Evolutionary conservation across 345 rosid genomes (phyloP), one percentile per base, ranked within the genome.

Genomic region (Firmiana major): DNA sequence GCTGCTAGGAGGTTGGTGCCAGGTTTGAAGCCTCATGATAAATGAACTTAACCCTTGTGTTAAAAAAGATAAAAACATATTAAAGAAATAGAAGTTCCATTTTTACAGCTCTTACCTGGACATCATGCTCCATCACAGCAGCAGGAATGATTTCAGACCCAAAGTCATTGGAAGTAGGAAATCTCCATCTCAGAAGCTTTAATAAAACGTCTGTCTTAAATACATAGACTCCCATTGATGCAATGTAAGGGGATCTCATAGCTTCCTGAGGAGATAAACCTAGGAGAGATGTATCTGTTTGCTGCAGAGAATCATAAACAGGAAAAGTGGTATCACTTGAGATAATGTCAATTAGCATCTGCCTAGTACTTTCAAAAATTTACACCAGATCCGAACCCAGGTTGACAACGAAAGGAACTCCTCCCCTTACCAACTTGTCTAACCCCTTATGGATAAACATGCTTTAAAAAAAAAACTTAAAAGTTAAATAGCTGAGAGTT

Each of bases 101-200:
- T 40, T 45, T 17, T 71, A 12, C 54, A 74, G 64, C 11, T 74
- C 45, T 81, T 89, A 92, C 98, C 71, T 89, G 94, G 81, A 93
- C 97, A 81, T 90, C 81, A 58, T 89, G 88, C 82, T 91, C 99
- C 87, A 42, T 81, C 34, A 95, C 91, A 57, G 99, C 93, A 31
- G 97, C 93, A 69, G 98, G 98, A 78, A 95, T 95, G 71, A 95
- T 85, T 78, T 95, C 98, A 68, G 99, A 95, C 42, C 97, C 99
- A 68, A 95, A 95, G 89, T 93, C 97, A 84, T 95, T 88, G 73
- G 92, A 83, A 71, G 91, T 87, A 34, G 98, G 99, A 85, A 84
- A 95, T 69, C 86, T 84, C 90, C 87, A 78, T 75, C 88, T 92
- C 81, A 95, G 81, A 78, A 93, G 92, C 76, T 91, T 89, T 55